phyloP scores from a whole-genome alignment of 1,284 basidiomycete genomes.

The Apiotrichum akiyoshidainum region DNA sequence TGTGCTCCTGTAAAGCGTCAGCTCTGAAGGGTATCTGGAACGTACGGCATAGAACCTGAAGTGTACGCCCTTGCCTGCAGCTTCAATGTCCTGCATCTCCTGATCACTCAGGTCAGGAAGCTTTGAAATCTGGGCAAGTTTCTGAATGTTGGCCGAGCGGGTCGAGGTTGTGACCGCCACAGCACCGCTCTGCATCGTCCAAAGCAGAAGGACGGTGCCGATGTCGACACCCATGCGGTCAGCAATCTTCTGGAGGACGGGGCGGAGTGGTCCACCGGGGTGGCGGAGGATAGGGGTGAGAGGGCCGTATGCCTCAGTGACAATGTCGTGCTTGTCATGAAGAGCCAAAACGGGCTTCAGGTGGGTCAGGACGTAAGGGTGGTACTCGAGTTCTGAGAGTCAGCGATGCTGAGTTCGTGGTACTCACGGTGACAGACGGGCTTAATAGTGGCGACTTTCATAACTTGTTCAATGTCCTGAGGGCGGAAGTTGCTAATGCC shows the following conservation, averaged over 20 bases:
- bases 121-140: slow-evolving; percentile 58
- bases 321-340: slow-evolving; percentile 61
- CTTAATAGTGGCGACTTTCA: slow-evolving; percentile 56
- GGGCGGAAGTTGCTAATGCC: slow-evolving; percentile 48
- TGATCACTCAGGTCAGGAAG: slow-evolving; percentile 61
- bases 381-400: slow-evolving; percentile 61
- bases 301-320: slow-evolving; percentile 61
- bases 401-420: not conserved
- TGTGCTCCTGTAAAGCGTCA: slow-evolving; percentile 31
- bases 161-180: slow-evolving; percentile 65
- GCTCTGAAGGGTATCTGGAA: not conserved
- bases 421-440: slow-evolving; percentile 63
- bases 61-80: slow-evolving; percentile 61
- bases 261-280: slow-evolving; percentile 58
- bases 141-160: slow-evolving; percentile 62
- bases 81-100: slow-evolving; percentile 64
- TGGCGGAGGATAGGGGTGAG: slow-evolving; percentile 59
- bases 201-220: slow-evolving; percentile 61
- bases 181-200: slow-evolving; percentile 59
- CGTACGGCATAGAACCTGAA: slow-evolving; percentile 48
- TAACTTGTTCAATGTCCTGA: slow-evolving; percentile 38
- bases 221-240: slow-evolving; percentile 51
- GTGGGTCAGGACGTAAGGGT: slow-evolving; percentile 68
- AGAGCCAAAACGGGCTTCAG: slow-evolving; percentile 59
- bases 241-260: slow-evolving; percentile 56